Evolutionary conservation across 495 filamentous ascomycete species (phyloP).

Genomic region (Penicillium cosmopolitanum): DNA sequence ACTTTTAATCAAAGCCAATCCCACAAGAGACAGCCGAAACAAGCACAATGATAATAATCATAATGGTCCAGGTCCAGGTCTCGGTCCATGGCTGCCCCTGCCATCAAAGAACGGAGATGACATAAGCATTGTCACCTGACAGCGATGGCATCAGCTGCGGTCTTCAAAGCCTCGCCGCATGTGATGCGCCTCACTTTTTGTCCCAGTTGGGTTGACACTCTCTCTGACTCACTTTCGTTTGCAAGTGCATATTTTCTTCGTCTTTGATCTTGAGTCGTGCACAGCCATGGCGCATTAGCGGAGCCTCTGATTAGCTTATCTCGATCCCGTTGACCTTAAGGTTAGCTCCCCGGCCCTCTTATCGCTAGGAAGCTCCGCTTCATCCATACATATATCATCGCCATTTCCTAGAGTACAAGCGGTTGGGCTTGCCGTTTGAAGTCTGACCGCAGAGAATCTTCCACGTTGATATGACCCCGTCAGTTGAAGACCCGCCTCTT

Average conservation of each 20-base stretch:
- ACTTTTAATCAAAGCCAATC: background rate
- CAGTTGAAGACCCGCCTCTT: constrained; percentile 14
- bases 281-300: background rate
- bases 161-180: constrained; percentile 6
- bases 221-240: constrained; percentile 1
- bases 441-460: constrained; percentile 12
- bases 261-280: background rate
- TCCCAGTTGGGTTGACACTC: background rate
- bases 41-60: no score
- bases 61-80: no score
- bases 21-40: background rate
- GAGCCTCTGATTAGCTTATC: constrained; percentile 25
- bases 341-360: constrained; percentile 12
- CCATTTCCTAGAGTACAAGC: background rate
- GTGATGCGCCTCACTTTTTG: constrained; percentile 17
- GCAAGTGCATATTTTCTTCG: background rate
- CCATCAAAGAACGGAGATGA: constrained; percentile 2
- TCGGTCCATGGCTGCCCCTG: no score
- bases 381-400: no score
- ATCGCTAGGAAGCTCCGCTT: constrained; percentile 14
- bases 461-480: constrained; percentile 27
- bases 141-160: constrained; percentile 16
- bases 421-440: constrained; percentile 7
- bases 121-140: constrained; percentile 15
- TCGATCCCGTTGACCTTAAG: constrained; percentile 17